These are phyloP conservation scores for Chimonanthus salicifolius DNA, from an alignment of 164 flowering plant species.

Conservation along the genomic window DNA sequence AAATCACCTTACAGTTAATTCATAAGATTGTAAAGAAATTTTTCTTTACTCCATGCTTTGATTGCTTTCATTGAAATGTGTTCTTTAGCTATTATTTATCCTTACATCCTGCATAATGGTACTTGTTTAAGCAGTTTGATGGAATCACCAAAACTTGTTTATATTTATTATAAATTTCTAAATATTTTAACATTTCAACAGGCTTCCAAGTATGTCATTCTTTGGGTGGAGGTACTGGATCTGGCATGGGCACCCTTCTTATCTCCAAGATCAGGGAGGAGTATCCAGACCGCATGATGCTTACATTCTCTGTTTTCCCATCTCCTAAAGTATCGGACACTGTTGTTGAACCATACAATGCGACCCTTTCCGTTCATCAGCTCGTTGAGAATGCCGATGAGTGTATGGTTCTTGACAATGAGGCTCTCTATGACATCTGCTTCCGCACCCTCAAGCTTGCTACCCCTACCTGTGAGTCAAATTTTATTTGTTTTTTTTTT, in stretches of 20 bases:
- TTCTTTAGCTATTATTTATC: no score
- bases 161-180: neutral
- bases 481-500: neutral
- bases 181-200: neutral
- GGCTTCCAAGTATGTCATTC: conserved; percentile 15
- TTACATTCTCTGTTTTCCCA: conserved; percentile 13
- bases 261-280: conserved; percentile 15
- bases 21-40: no score
- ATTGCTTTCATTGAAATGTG: no score
- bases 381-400: conserved; percentile 14
- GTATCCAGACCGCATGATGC: conserved; percentile 13
- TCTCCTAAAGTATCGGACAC: conserved; percentile 13
- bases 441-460: conserved; percentile 19
- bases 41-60: no score
- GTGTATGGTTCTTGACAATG: conserved; percentile 13
- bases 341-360: conserved; percentile 12
- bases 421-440: conserved; percentile 18
- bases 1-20: no score
- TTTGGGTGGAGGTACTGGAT: conserved; percentile 13
- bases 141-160: neutral
- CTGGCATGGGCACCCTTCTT: conserved; percentile 13
- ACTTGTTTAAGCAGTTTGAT: neutral
- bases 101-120: no score
- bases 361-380: conserved; percentile 12
- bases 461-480: conserved; percentile 14